Evolutionary conservation across 2,329 filamentous ascomycete genomes (phyloP).

Genomic region (Fusarium sp.): DNA sequence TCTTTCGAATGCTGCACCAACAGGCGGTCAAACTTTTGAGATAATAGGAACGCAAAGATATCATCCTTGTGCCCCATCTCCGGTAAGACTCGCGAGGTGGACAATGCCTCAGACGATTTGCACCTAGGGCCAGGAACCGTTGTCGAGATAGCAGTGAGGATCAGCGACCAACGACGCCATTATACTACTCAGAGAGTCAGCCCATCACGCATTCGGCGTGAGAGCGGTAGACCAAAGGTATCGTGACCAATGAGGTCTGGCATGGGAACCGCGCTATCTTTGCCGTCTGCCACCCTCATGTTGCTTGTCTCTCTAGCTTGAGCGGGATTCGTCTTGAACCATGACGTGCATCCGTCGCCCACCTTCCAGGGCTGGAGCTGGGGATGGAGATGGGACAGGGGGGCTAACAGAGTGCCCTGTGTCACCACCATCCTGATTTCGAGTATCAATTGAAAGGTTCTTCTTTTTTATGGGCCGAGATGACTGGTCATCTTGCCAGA

Average conservation of each 20-base stretch:
- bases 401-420: conserved; percentile 27
- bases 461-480: conserved; percentile 30
- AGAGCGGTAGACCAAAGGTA: conserved; percentile 1
- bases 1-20: conserved; percentile 29
- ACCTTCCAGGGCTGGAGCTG: conserved; percentile 27
- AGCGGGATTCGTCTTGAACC: conserved; percentile 43
- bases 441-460: conserved; percentile 31
- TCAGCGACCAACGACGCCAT: conserved; percentile 38
- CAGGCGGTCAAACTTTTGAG: conserved; percentile 40
- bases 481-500: conserved; percentile 40
- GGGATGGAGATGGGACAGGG: background rate
- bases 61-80: conserved; percentile 7
- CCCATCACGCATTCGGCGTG: conserved; percentile 6
- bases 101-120: conserved; percentile 4
- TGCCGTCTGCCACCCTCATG: conserved; percentile 39
- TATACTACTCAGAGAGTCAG: conserved; percentile 26
- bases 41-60: conserved; percentile 5
- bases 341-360: conserved; percentile 45
- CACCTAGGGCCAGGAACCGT: conserved; percentile 30
- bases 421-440: conserved; percentile 37
- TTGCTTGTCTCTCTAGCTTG: conserved; percentile 39
- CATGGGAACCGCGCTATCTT: conserved; percentile 36
- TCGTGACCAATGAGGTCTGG: conserved; percentile 1
- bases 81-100: conserved; percentile 8
- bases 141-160: conserved; percentile 34